phyloP scores from a whole-genome alignment of 495 filamentous ascomycete species.

The Hypomontagnella monticulosa region DNA sequence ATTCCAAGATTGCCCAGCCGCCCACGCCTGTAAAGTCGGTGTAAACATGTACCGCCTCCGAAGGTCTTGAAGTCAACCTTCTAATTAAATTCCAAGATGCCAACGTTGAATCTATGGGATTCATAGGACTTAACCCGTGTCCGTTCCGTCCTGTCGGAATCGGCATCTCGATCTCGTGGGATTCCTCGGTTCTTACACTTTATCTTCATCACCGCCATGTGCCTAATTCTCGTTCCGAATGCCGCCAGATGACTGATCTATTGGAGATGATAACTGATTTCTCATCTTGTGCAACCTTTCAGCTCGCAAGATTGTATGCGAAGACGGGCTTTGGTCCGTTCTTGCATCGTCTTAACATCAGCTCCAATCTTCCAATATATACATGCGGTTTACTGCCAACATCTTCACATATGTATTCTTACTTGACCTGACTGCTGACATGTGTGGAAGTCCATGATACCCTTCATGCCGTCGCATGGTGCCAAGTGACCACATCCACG shows the following conservation, averaged over 20 bases:
- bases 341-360: not conserved
- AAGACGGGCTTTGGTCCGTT: not conserved
- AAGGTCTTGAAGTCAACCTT: not conserved
- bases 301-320: no score
- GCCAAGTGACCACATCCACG: conserved; percentile 1
- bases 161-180: not conserved
- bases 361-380: not conserved
- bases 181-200: not conserved
- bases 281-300: no score
- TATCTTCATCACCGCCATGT: no score
- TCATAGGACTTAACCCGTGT: no score
- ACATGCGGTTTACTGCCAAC: no score
- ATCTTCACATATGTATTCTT: not conserved
- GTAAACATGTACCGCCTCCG: conserved; percentile 34
- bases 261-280: no score
- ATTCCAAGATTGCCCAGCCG: not conserved
- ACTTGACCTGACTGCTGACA: not conserved
- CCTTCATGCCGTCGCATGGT: not conserved
- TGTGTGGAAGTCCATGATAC: conserved; percentile 13
- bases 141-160: conserved; percentile 5
- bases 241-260: not conserved
- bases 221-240: conserved; percentile 1
- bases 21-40: conserved; percentile 21
- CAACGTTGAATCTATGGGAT: no score
- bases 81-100: not conserved